Base-by-base conservation (phyloP, 768 basidiomycete species). In the Leccinum disarticulatum region DNA sequence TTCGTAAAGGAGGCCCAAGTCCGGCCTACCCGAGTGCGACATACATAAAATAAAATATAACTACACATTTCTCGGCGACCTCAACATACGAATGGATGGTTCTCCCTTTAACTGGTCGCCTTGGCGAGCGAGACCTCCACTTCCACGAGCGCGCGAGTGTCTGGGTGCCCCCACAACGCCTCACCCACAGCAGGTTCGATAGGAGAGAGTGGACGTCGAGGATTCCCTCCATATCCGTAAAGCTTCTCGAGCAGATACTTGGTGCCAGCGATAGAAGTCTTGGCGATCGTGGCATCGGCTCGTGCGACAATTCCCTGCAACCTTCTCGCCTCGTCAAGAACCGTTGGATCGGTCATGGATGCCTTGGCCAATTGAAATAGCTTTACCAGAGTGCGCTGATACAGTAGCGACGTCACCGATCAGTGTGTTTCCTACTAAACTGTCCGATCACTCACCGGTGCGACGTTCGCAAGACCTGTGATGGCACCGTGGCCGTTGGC, bases 401-500 rank as follows among this genome's bases (percentile, higher is more conserved):
- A 57, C 46, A 48, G 49, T 31, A 28, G n/a, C 36, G 36, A 52
- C 54, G 52, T 61, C 31, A 64, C 22, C 5, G 28, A 28, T 6
- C 33, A 35, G 25, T 33, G 17, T 19, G 49, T 5, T 35, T 38
- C 47, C 46, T 36, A 5, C 43, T 38, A 4, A 43, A 43, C n/a
- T 31, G 13, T 60, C 59, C 53, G 31, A 35, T 54, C 43, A 64
- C 82, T 60, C 66, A 88, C 91, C 10, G 91, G 92, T 49, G 89
- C 86, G 57, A 95, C 70, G 70, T 95, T 95, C 8, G 83, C 93
- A 19, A 95, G 85, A 50, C 94, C 94, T 35, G 90, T 93, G 70
- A 96, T 96, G 52, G 91, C 93, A 51, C 95, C 95, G 66, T 95
- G 88, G 3, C 82, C 93, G 61, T 87, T 85, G 31, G 82, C 87